Percentiles rank a stretch among this genome's conserved stretches.
Evolutionary conservation across 805 yeast genomes (phyloP).

Genomic region (Yarrowia divulgata): DNA sequence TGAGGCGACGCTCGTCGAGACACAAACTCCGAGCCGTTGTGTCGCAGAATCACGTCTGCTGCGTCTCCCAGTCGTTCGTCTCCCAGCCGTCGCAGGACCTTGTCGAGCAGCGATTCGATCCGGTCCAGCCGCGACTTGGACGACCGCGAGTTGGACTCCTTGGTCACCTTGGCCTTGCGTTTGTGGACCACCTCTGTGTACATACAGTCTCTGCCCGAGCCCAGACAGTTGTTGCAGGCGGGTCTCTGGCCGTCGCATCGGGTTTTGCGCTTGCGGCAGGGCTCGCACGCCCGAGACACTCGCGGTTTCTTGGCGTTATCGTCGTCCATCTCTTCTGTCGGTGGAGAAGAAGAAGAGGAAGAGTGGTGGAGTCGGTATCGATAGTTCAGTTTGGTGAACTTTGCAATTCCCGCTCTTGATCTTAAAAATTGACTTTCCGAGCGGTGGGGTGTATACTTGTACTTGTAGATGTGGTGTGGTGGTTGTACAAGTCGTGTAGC

Average conservation of each 20-base stretch:
- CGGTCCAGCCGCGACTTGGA: constrained; percentile 43
- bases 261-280: constrained; percentile 75
- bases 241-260: constrained; percentile 72
- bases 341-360: not conserved
- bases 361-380: too few relatives aligned
- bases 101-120: constrained; percentile 44
- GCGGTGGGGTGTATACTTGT: not conserved
- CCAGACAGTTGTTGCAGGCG: constrained; percentile 75
- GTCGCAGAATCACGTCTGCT: constrained; percentile 16
- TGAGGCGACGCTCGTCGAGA: constrained; percentile 7
- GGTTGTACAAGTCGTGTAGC: too few relatives aligned
- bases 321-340: constrained; percentile 1
- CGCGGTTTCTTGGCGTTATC: constrained; percentile 49
- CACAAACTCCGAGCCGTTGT: constrained; percentile 28
- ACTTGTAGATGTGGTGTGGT: too few relatives aligned
- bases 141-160: constrained; percentile 22
- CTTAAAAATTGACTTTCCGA: not conserved
- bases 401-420: constrained; percentile 15
- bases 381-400: not conserved
- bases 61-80: constrained; percentile 30
- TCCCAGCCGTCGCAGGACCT: constrained; percentile 32
- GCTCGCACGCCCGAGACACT: constrained; percentile 85
- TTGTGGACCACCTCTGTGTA: constrained; percentile 43
- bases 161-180: constrained; percentile 39
- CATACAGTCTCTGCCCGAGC: constrained; percentile 77